Base-by-base conservation (phyloP, 2,329 filamentous ascomycete genomes). In the Alternaria incomplexa region DNA sequence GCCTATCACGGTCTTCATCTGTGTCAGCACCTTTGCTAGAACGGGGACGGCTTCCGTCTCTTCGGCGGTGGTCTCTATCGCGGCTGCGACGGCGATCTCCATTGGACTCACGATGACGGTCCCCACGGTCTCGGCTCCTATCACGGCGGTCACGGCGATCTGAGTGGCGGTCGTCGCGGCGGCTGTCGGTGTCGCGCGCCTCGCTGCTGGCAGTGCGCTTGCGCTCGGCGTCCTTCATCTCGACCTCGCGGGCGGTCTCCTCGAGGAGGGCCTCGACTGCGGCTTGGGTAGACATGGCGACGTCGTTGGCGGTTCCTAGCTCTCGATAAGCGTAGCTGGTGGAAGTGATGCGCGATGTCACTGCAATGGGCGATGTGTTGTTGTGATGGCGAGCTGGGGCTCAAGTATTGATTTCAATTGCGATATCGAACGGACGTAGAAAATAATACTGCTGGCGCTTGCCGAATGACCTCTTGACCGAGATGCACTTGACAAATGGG, bases 251-350 rank as follows among this genome's bases (percentile, higher is more conserved):
- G 32, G 68, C 72, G 15, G 70, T 70, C 60, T 73, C 92, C 81
- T 97, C 93, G 72, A 97, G 89, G 69, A 97, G 87, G 70, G 93
- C 93, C 85, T 97, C 94, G 73, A 97, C 93, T 78, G 97, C 93
- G 71, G 90, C 84, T 80, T 86, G 86, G 50, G 68, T 64, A 55
- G 69, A 66, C 72, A 73, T 74, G 23, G 20, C 47, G 61, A 47
- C 23, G 50, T 26, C 45, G 47, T 47, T 40, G 36, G 36, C 36
- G 36, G 15, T 61, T 69, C 64, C 71, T 74, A 72, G 68, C 69
- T 65, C 48, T 70, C 65, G 69, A 72, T 73, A 70, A 73, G 71
- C 68, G 60, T 64, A 56, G 61, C 62, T 56, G 67, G 59, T 65
- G 67, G 57, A 61, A 62, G 62, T 64, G 65, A 59, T 68, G 64